A percentile compares a stretch with the other conserved stretches of the same genome.
These are phyloP conservation scores for Neoarthrinium moseri DNA, from an alignment of 2,329 filamentous ascomycete species.

Conservation along the genomic window DNA sequence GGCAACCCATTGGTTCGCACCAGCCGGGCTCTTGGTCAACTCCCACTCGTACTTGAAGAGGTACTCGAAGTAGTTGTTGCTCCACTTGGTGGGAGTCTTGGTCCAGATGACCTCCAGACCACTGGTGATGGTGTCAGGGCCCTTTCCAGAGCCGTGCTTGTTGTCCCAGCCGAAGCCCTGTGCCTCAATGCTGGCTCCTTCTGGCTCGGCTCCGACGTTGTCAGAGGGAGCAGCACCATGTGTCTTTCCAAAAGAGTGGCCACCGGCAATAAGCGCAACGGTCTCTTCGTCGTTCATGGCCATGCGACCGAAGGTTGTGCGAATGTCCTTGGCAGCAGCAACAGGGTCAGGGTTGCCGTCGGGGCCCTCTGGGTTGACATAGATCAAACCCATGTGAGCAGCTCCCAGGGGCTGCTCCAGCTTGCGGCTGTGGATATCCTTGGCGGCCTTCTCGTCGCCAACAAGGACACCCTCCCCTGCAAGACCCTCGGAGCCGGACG, in stretches of 20 bases:
- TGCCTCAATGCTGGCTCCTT: conserved; percentile 59
- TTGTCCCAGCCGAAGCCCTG: conserved; percentile 75
- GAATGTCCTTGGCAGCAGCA: conserved; percentile 70
- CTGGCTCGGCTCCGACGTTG: conserved; percentile 67
- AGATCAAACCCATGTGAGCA: conserved; percentile 75
- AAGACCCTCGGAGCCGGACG: conserved; percentile 46
- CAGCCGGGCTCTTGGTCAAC: conserved; percentile 70
- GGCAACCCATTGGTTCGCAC: conserved; percentile 75
- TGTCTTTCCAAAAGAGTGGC: conserved; percentile 79
- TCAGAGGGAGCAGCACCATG: conserved; percentile 67
- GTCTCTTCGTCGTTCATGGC: conserved; percentile 84
- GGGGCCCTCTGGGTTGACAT: conserved; percentile 79
- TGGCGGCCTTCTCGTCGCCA: conserved; percentile 28
- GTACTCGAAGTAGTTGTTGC: conserved; percentile 71
- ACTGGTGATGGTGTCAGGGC: conserved; percentile 71
- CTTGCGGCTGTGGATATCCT: conserved; percentile 56
- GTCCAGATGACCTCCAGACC: conserved; percentile 82
- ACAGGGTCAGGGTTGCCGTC: conserved; percentile 69
- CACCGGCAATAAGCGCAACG: conserved; percentile 74
- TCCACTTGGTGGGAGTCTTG: conserved; percentile 73
- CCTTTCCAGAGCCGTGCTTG: conserved; percentile 63
- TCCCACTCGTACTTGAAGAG: conserved; percentile 80
- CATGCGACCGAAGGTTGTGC: conserved; percentile 74
- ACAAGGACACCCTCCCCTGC: conserved; percentile 29
- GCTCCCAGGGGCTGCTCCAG: conserved; percentile 68